A percentile compares a stretch with the other conserved stretches of the same genome.
phyloP scores from a whole-genome alignment of 2,329 filamentous ascomycete species.

The Monosporascus cannonballus region DNA sequence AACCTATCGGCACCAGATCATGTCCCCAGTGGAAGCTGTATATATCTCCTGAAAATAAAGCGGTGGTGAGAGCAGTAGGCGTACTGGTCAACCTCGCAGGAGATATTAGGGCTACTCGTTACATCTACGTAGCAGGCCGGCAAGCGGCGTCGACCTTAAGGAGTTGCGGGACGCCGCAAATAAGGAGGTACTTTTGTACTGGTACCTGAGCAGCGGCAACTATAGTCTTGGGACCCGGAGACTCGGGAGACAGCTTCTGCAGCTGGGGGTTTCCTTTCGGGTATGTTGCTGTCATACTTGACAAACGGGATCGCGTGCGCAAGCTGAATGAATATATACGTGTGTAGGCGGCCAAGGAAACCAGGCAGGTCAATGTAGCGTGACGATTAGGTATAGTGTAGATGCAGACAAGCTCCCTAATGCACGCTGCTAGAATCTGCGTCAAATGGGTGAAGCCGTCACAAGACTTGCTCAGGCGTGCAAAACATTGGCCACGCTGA shows the following conservation, averaged over 20 bases:
- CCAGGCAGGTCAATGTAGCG: not conserved
- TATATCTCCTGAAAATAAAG: too few relatives aligned
- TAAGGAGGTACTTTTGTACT: not conserved
- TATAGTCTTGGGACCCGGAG: not conserved
- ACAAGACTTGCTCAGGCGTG: not conserved
- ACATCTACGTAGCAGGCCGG: too few relatives aligned
- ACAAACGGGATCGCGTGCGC: not conserved
- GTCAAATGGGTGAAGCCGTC: not conserved
- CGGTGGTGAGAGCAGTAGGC: too few relatives aligned
- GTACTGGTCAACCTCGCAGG: too few relatives aligned
- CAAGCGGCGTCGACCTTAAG: too few relatives aligned
- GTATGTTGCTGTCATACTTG: not conserved
- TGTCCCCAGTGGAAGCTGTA: too few relatives aligned
- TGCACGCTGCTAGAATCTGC: not conserved
- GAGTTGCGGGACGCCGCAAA: too few relatives aligned
- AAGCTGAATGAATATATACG: not conserved
- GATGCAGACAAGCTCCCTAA: too few relatives aligned
- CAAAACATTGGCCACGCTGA: not conserved
- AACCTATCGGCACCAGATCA: too few relatives aligned
- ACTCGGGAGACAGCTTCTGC: not conserved
- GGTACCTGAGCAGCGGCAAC: not conserved
- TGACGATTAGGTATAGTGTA: not conserved
- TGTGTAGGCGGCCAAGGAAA: too few relatives aligned
- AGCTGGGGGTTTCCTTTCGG: not conserved
- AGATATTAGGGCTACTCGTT: too few relatives aligned